phyloP scores from a whole-genome alignment of 192 early-diverging fungal species.

The Umbelopsis vinacea region DNA sequence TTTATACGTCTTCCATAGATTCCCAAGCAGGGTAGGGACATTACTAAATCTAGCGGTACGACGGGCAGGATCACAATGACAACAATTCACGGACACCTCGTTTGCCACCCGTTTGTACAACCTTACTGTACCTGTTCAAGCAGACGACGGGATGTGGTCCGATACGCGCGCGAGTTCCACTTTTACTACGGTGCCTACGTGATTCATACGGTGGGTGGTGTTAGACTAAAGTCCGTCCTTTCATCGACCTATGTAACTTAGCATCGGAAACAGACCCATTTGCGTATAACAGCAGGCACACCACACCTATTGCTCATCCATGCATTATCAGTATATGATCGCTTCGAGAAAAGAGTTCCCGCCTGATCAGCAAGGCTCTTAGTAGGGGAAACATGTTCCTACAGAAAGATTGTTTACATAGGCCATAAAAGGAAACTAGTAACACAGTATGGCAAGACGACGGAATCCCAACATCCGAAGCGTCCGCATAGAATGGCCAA shows the following conservation, averaged over 20 bases:
- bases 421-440: neutral
- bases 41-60: conserved; percentile 5
- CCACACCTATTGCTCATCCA: too few relatives aligned
- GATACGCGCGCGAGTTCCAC: neutral
- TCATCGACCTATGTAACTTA: too few relatives aligned
- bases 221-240: too few relatives aligned
- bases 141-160: neutral
- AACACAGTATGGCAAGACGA: neutral
- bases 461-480: conserved; percentile 11
- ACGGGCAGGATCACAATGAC: conserved; percentile 22
- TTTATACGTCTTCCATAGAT: neutral
- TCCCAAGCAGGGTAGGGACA: conserved; percentile 14
- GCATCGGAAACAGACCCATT: too few relatives aligned
- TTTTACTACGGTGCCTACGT: too few relatives aligned
- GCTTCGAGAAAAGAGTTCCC: neutral
- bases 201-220: too few relatives aligned
- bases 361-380: neutral
- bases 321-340: too few relatives aligned
- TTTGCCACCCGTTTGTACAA: neutral
- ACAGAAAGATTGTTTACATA: conserved; percentile 11
- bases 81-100: conserved; percentile 20
- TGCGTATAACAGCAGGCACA: too few relatives aligned
- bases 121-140: neutral
- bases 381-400: neutral
- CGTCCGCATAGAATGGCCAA: conserved; percentile 1